A percentile compares a stretch with the other conserved stretches of the same genome.
These are phyloP conservation scores for Monosporascus sp. DNA, from an alignment of 2,329 filamentous ascomycete species.

Conservation along the genomic window DNA sequence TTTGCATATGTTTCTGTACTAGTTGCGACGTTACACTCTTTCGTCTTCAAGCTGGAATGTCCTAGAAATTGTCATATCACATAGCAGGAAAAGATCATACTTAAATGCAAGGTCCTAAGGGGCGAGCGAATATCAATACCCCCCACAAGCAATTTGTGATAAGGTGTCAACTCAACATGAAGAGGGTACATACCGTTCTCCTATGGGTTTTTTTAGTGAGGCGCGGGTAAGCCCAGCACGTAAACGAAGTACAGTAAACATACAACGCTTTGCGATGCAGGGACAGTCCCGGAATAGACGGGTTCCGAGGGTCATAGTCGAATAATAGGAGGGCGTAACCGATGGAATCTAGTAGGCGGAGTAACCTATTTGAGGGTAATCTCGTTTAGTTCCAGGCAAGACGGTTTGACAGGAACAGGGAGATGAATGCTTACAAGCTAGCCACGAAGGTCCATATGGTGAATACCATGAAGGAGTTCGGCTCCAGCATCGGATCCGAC, in stretches of 20 bases:
- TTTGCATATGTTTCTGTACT: no score
- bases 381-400: neutral
- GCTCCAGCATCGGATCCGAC: neutral
- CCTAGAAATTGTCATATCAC: no score
- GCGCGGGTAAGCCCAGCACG: neutral
- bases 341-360: neutral
- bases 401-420: neutral
- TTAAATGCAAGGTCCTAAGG: no score
- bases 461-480: neutral
- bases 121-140: no score
- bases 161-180: no score
- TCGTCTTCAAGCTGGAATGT: no score
- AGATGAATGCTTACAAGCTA: neutral
- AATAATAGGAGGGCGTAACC: neutral
- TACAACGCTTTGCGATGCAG: neutral
- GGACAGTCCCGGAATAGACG: neutral
- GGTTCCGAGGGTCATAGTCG: neutral
- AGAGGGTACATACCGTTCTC: no score
- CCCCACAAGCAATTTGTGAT: no score
- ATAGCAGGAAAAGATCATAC: no score
- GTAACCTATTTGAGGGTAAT: neutral
- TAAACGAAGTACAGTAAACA: neutral
- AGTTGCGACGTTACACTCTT: no score
- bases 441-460: neutral
- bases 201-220: no score